These are phyloP conservation scores for Cymbopogon citratus DNA, from an alignment of 176 grass and related monocot species.

Conservation along the genomic window DNA sequence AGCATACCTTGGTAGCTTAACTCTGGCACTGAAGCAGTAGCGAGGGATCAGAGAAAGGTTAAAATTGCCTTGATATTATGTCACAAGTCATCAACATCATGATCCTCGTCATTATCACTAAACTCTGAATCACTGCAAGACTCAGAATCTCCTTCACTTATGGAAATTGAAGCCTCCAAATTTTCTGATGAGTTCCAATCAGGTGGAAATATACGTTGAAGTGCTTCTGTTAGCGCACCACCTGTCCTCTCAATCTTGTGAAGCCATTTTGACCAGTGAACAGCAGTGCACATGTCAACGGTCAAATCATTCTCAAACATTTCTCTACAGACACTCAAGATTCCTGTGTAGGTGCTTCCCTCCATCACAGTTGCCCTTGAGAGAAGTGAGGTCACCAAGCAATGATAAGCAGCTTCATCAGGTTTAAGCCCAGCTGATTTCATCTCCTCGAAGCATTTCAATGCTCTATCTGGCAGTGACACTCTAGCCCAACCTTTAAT, in stretches of 20 bases:
- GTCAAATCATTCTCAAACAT: constrained; percentile 82
- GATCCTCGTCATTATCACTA: constrained; percentile 30
- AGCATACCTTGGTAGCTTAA: constrained; percentile 33
- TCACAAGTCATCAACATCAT: constrained; percentile 39
- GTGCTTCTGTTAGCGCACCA: constrained; percentile 83
- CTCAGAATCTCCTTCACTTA: constrained; percentile 20
- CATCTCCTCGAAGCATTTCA: constrained; percentile 84
- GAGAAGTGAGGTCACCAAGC: constrained; percentile 85
- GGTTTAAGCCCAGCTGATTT: constrained; percentile 59
- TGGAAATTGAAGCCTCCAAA: constrained; percentile 28
- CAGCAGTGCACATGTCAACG: constrained; percentile 73
- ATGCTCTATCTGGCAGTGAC: constrained; percentile 75
- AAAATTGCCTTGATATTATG: neutral
- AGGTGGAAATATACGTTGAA: constrained; percentile 89
- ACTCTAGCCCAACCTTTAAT: constrained; percentile 88
- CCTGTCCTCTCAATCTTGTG: constrained; percentile 79
- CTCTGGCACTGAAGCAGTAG: neutral
- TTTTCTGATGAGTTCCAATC: constrained; percentile 78
- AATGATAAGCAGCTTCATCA: constrained; percentile 87
- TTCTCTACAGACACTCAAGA: constrained; percentile 81
- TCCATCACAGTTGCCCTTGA: constrained; percentile 67
- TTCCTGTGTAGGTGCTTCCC: constrained; percentile 63
- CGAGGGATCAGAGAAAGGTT: neutral
- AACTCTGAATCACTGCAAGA: constrained; percentile 51
- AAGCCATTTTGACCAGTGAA: constrained; percentile 90